A percentile compares a stretch with the other conserved stretches of the same genome.
These are phyloP conservation scores for Rhododendron williamsianum DNA, from an alignment of 148 eudicot species.

Conservation along the genomic window DNA sequence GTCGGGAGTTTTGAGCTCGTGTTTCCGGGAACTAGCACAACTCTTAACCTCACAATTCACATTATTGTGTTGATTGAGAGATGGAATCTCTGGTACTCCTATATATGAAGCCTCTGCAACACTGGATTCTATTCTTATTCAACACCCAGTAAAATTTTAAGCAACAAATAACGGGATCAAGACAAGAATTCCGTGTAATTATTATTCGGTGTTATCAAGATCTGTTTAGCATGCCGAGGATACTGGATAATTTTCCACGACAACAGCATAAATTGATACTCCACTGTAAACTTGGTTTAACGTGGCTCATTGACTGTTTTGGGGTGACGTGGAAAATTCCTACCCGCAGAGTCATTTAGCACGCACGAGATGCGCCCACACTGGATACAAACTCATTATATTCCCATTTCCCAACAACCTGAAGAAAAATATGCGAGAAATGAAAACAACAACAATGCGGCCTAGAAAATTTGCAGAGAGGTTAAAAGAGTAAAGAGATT, in stretches of 20 bases:
- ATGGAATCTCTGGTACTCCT: too few relatives aligned
- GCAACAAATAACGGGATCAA: not conserved
- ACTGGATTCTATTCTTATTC: not conserved
- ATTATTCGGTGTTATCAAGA: not conserved
- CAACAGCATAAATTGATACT: not conserved
- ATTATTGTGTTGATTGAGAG: not conserved
- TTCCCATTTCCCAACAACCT: conserved; percentile 4
- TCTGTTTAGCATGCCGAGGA: not conserved
- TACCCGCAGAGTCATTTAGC: not conserved
- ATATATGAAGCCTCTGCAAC: too few relatives aligned
- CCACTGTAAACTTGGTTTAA: too few relatives aligned
- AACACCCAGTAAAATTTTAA: not conserved
- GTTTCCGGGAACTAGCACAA: too few relatives aligned
- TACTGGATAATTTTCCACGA: not conserved
- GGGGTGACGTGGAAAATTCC: not conserved
- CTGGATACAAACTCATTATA: not conserved
- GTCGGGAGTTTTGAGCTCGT: too few relatives aligned
- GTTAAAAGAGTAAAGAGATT: conserved; percentile 4
- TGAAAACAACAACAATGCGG: not conserved
- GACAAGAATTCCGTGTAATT: too few relatives aligned
- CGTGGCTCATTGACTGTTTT: too few relatives aligned
- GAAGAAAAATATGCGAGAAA: not conserved
- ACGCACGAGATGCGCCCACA: not conserved
- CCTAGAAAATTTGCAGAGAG: not conserved
- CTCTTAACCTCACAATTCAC: too few relatives aligned